A percentile compares a stretch with the other conserved stretches of the same genome.
Conservation (phyloP, 768 basidiomycete species). For the Russula compacta region DNA sequence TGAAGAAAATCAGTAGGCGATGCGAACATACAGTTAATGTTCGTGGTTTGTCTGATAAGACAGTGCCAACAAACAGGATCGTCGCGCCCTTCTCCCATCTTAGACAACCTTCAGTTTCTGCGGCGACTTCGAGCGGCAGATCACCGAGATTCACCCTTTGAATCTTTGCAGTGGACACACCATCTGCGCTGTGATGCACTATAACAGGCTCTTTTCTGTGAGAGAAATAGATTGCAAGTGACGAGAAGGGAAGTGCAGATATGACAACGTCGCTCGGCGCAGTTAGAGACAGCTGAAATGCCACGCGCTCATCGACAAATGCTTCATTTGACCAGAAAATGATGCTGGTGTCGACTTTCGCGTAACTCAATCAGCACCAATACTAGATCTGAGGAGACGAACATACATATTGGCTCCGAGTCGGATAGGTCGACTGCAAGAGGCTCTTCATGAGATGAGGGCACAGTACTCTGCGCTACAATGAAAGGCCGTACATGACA, state of each 20-base stretch:
- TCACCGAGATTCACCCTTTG: conserved; percentile 41
- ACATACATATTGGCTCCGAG: conserved; percentile 53
- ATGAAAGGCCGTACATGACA: not conserved
- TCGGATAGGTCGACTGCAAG: conserved; percentile 57
- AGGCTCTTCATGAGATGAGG: conserved; percentile 44
- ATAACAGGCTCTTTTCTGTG: conserved; percentile 39
- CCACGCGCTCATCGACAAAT: conserved; percentile 47
- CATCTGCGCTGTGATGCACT: conserved; percentile 35
- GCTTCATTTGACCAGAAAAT: conserved; percentile 66
- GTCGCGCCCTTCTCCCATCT: conserved; percentile 48
- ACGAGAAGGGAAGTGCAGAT: conserved; percentile 50
- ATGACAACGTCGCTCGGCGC: conserved; percentile 43
- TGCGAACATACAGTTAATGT: conserved; percentile 42
- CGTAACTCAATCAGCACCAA: not conserved
- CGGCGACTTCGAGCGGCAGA: conserved; percentile 21
- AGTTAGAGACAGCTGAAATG: conserved; percentile 67
- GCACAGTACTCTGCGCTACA: conserved; percentile 54
- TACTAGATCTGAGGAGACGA: conserved; percentile 4
- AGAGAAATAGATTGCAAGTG: conserved; percentile 52
- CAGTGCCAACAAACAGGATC: conserved; percentile 51
- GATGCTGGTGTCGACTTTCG: conserved; percentile 51
- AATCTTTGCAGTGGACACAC: conserved; percentile 22
- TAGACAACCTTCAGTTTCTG: conserved; percentile 35
- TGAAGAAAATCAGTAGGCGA: not conserved
- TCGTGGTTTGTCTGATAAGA: conserved; percentile 42